Evolutionary conservation across 345 rosid species (phyloP), one percentile per base, ranked within the genome.

Genomic region (Brassica juncea): DNA sequence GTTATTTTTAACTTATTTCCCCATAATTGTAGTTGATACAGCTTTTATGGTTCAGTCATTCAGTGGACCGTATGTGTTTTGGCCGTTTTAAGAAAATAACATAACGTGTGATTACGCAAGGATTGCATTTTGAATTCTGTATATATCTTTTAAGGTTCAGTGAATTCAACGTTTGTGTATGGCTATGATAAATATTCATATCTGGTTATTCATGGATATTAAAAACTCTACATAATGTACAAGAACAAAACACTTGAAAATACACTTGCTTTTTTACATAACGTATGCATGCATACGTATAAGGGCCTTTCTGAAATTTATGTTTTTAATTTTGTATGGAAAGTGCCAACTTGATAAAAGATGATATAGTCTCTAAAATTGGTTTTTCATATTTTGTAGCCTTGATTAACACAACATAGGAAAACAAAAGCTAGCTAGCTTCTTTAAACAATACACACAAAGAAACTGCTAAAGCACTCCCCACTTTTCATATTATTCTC

Each of bases 221-320:
- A 64, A 77, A 77, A 10, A 57, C 30, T 49, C 7, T 35, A 44
- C 19, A 23, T 71, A 54, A 19, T 34, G 32, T 34, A 64, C 54
- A 78, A 71, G 59, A 55, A 37, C 81, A 55, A 55, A 77, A 11
- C 71, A 77, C 27, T 52, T 52, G 2, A 52, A 52, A 52, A 14
- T 52, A 47, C 21, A 52, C 21, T 4, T 66, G 59, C 49, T 28
- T 21, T 57, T 14, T 3, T 28, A 8, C 75, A 60, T 21, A 15
- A 31, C 23, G 35, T 61, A 61, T 61, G 34, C 65, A 61, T 61
- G 64, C 65, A 60, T 25, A 4, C 4, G 31, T 10, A 59, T 25
- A 11, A 21, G 14, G 66, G 37, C 34, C 14, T 62, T 62, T 62
- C 35, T n/a, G 6, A 52, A 52, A 5, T n/a, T 52, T 52, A 1